Base-by-base conservation (phyloP, 176 grass and related monocot species). In the Pontederia paniculata region DNA sequence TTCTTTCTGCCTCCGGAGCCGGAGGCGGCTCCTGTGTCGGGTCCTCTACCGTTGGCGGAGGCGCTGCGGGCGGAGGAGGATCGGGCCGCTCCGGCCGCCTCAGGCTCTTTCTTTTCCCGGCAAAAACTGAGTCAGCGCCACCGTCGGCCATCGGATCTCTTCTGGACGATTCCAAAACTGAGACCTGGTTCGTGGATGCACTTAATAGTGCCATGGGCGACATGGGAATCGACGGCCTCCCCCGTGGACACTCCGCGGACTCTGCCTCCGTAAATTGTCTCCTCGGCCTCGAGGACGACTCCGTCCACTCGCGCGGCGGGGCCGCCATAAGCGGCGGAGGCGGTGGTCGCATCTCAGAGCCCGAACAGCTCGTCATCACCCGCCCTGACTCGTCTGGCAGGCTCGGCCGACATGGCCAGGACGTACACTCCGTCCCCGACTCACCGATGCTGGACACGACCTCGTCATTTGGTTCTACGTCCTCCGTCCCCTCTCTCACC, bases 151-250 rank as follows among this genome's bases (percentile, higher is more conserved):
- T 89, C 12, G 89, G 89, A 47, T 95, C 89, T 4, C 72, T 95
- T 6, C 73, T 95, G 4, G 89, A 95, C 52, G 89, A 95, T 0
- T 82, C 89, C 9, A 95, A 95, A 68, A 89, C 89, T 0, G 89
- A 95, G 66, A 89, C 60, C 52, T 95, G 89, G 89, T 95, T 95
- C 60, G 89, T 95, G 37, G 89, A 95, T 50, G 89, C 89, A 1
- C 78, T 95, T 31, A 95, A 95, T 52, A 89, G 66, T 62, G 81
- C 89, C 73, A 89, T 95, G 61, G 75, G 73, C 0, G 70, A 72
- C 1, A 50, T 50, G 48, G 78, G 74, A 7, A 71, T 95, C 31
- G 89, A 95, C 20, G 84, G 58, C 45, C 78, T 95, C 21, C 89
- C 89, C 8, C 73, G 78, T 17, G 80, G 84, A 45, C 70, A 88